phyloP scores from a whole-genome alignment of 2,329 filamentous ascomycete genomes.

The Dendryphion nanum region DNA sequence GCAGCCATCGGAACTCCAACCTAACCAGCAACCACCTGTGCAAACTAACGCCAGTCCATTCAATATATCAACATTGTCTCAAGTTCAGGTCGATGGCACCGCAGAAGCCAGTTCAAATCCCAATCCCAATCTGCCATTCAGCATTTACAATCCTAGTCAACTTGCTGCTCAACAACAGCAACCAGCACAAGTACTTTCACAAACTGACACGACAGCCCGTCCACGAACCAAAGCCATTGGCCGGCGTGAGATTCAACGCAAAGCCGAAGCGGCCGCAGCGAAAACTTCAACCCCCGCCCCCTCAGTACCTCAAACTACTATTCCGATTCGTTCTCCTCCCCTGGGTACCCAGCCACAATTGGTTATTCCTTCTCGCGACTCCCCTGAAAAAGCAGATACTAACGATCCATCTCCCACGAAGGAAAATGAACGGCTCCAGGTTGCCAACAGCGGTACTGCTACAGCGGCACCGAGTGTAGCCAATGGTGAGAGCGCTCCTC shows the following conservation, averaged over 20 bases:
- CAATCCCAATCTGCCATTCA: conserved; percentile 19
- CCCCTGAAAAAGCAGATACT: conserved; percentile 18
- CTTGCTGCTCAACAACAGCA: conserved; percentile 19
- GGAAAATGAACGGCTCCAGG: conserved; percentile 14
- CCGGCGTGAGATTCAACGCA: conserved; percentile 57
- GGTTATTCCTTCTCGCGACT: conserved; percentile 11
- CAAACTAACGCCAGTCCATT: conserved; percentile 13
- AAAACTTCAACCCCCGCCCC: conserved; percentile 37
- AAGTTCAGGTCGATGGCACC: conserved; percentile 31
- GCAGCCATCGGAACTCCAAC: conserved; percentile 20
- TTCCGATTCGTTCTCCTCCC: conserved; percentile 35
- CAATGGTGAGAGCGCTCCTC: conserved; percentile 49
- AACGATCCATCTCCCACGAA: conserved; percentile 2
- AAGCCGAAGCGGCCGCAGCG: conserved; percentile 56
- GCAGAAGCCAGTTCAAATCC: conserved; percentile 5
- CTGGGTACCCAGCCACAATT: conserved; percentile 12
- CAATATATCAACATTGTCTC: conserved; percentile 31
- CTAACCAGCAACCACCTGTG: not conserved
- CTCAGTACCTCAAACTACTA: conserved; percentile 25
- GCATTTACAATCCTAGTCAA: conserved; percentile 25
- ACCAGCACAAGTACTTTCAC: too few species aligned
- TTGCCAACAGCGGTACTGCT: conserved; percentile 46
- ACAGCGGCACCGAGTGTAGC: conserved; percentile 25
- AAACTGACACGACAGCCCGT: conserved; percentile 20
- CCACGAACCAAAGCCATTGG: conserved; percentile 58